A percentile compares a stretch with the other conserved stretches of the same genome.
phyloP scores from a whole-genome alignment of 148 eudicot genomes.

The Rhododendron ovatum region DNA sequence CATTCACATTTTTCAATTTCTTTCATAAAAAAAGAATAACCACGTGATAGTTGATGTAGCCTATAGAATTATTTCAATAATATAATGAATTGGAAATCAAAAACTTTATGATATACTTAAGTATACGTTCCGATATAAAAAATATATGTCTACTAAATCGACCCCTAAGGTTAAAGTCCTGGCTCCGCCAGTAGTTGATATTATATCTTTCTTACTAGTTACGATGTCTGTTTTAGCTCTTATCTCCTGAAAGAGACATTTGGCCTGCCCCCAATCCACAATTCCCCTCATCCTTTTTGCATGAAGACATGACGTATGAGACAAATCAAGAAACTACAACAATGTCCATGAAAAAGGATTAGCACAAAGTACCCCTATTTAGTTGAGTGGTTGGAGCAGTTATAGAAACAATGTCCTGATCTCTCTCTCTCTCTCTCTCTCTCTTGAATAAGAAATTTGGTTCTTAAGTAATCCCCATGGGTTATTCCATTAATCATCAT shows the following conservation, averaged over 20 bases:
- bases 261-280: neutral
- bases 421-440: slow-evolving; percentile 1
- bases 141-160: no score
- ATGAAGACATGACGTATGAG: slow-evolving; percentile 19
- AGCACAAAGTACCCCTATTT: slow-evolving; percentile 31
- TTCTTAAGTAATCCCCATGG: neutral
- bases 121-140: no score
- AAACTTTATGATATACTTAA: no score
- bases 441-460: neutral
- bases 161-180: no score
- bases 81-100: no score
- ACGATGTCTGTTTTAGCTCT: neutral
- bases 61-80: no score
- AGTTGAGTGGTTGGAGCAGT: slow-evolving; percentile 95
- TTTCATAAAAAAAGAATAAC: no score
- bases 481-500: neutral
- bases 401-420: slow-evolving; percentile 36
- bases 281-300: neutral
- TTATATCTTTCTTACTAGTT: neutral
- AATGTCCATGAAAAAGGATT: slow-evolving; percentile 22
- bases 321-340: slow-evolving; percentile 31
- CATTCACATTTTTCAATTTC: no score
- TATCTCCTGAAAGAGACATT: neutral
- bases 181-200: no score
- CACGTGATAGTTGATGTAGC: no score